Conservation (phyloP, 2,329 filamentous ascomycete species). For the Phialocephala sp. region DNA sequence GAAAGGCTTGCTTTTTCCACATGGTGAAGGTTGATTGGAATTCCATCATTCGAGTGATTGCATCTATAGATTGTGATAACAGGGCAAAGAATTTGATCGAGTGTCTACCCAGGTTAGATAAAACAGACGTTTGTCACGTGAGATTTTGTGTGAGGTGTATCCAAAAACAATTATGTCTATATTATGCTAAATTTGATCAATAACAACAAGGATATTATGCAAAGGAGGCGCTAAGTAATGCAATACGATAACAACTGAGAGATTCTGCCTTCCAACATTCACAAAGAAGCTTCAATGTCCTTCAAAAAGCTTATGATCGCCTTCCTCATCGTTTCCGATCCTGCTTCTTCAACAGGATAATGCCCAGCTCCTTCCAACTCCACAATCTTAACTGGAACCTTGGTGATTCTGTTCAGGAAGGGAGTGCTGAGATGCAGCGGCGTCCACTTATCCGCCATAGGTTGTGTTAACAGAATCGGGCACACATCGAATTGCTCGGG, state of each 20-base stretch:
- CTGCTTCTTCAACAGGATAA: slow-evolving; percentile 17
- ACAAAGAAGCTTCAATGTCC: slow-evolving; percentile 4
- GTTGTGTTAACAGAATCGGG: slow-evolving; percentile 18
- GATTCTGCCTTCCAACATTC: background rate
- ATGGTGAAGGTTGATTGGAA: too few relatives aligned
- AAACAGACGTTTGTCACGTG: too few relatives aligned
- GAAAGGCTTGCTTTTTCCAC: too few relatives aligned
- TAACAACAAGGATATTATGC: background rate
- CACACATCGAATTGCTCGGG: slow-evolving; percentile 20
- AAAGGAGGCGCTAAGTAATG: background rate
- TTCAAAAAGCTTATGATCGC: slow-evolving; percentile 21
- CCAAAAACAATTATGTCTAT: too few relatives aligned
- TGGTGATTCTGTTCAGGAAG: slow-evolving; percentile 14
- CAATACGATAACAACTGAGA: background rate
- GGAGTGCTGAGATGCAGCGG: slow-evolving; percentile 16
- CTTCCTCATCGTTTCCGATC: slow-evolving; percentile 14
- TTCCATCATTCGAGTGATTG: too few relatives aligned
- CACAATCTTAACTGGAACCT: slow-evolving; percentile 16
- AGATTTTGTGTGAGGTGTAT: too few relatives aligned
- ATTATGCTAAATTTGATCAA: too few relatives aligned
- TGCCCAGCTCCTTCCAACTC: slow-evolving; percentile 16
- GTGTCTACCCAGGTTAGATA: too few relatives aligned
- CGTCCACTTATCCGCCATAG: slow-evolving; percentile 17
- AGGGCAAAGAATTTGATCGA: too few relatives aligned
- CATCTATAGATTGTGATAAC: too few relatives aligned